Conservation (phyloP, 495 filamentous ascomycete genomes). For the Durotheca rogersii region DNA sequence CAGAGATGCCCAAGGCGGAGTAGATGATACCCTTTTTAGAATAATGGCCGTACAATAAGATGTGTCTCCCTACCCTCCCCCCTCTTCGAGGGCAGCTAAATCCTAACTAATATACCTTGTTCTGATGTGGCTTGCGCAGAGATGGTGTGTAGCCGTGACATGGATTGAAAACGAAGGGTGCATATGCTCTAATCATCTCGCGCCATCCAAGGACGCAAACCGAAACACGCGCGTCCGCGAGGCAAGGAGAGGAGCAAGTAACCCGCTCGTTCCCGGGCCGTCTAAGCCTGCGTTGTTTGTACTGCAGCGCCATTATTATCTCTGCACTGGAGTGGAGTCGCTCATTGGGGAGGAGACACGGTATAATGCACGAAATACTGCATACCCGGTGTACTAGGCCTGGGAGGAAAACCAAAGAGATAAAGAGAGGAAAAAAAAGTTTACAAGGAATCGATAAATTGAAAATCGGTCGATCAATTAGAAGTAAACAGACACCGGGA, state of each 20-base stretch:
- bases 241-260: constrained; percentile 15
- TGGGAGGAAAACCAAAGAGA: no score
- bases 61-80: no score
- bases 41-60: constrained; percentile 27
- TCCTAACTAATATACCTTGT: no score
- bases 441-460: no score
- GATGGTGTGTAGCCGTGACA: constrained; percentile 33
- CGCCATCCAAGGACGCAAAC: neutral
- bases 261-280: neutral
- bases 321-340: constrained; percentile 31
- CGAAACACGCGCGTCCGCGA: constrained; percentile 13
- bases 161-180: constrained; percentile 21
- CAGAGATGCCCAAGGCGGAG: constrained; percentile 37
- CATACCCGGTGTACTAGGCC: constrained; percentile 29
- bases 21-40: constrained; percentile 39
- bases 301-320: no score
- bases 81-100: no score
- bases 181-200: constrained; percentile 15
- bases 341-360: constrained; percentile 26
- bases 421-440: no score
- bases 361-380: constrained; percentile 38
- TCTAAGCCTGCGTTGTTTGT: constrained; percentile 19
- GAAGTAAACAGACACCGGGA: no score
- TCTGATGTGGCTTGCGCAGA: constrained; percentile 18
- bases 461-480: no score